phyloP scores from a whole-genome alignment of 768 basidiomycete genomes.

The Russula ochroleuca region DNA sequence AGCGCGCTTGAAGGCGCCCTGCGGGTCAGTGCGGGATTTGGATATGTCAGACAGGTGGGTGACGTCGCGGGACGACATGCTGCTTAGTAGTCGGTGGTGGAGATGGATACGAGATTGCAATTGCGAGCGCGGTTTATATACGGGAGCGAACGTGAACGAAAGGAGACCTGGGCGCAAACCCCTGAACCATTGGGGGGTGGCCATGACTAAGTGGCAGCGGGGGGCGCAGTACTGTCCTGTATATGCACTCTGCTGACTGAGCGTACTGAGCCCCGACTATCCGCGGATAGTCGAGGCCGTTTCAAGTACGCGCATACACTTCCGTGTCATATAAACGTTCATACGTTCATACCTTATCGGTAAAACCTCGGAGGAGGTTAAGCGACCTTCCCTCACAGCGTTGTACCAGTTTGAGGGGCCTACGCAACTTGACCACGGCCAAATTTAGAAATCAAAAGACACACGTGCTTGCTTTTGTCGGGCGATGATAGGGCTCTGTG shows the following conservation, averaged over 20 bases:
- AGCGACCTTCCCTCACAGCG: background rate
- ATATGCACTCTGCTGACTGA: background rate
- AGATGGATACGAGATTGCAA: background rate
- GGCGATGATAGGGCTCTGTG: too few relatives aligned
- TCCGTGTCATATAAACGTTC: background rate
- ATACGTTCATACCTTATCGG: background rate
- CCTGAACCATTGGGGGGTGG: background rate
- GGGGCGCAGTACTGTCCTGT: background rate
- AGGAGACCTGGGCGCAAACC: slow-evolving; percentile 3
- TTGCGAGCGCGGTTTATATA: background rate
- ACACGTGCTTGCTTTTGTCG: too few relatives aligned
- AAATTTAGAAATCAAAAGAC: too few relatives aligned
- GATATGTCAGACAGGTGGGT: slow-evolving; percentile 48
- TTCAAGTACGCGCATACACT: background rate
- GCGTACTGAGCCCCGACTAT: background rate
- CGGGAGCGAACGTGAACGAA: background rate
- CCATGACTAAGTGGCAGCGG: slow-evolving; percentile 2
- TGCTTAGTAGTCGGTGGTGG: background rate
- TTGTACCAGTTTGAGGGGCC: too few relatives aligned
- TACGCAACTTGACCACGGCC: too few relatives aligned
- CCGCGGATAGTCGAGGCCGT: background rate
- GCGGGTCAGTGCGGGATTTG: slow-evolving; percentile 48
- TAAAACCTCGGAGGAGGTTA: background rate
- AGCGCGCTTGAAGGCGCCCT: slow-evolving; percentile 64
- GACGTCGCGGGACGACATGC: slow-evolving; percentile 31